A percentile compares a stretch with the other conserved stretches of the same genome.
Evolutionary conservation across 2,329 filamentous ascomycete genomes (phyloP).

Genomic region (Colletotrichum higginsianum): DNA sequence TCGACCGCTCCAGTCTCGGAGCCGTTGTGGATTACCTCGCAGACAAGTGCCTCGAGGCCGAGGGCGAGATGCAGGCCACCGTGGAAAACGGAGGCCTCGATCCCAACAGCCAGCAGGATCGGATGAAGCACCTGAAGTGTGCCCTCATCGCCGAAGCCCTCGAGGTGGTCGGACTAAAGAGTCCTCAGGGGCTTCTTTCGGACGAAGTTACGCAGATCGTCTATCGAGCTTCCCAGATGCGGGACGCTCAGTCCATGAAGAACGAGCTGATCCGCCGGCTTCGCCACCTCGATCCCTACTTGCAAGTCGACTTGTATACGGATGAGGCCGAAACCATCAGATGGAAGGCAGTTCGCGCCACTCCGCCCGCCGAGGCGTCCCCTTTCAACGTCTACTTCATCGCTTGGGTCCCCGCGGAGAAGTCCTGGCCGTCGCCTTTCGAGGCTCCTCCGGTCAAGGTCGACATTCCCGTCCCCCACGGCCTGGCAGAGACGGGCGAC

Average conservation of each 20-base stretch:
- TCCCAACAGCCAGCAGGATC: neutral
- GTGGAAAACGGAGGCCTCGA: neutral
- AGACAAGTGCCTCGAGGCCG: neutral
- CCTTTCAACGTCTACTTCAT: conserved; percentile 5
- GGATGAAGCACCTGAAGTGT: neutral
- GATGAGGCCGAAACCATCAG: neutral
- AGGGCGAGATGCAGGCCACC: neutral
- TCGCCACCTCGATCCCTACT: neutral
- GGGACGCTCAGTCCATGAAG: neutral
- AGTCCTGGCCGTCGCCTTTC: neutral
- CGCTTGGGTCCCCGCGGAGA: conserved; percentile 1
- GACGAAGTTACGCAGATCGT: neutral
- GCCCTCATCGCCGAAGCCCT: neutral
- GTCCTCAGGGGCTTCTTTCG: neutral
- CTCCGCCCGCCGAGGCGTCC: neutral
- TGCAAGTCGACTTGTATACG: neutral
- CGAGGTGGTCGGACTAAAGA: neutral
- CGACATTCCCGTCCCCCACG: neutral
- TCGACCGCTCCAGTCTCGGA: neutral
- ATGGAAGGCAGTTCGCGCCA: conserved; percentile 9
- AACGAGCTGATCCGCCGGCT: neutral
- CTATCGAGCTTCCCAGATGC: neutral
- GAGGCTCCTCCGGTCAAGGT: neutral
- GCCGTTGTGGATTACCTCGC: neutral
- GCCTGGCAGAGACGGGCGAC: neutral